phyloP scores from a whole-genome alignment of 305 asterid genomes.

The Fraxinus velutina region DNA sequence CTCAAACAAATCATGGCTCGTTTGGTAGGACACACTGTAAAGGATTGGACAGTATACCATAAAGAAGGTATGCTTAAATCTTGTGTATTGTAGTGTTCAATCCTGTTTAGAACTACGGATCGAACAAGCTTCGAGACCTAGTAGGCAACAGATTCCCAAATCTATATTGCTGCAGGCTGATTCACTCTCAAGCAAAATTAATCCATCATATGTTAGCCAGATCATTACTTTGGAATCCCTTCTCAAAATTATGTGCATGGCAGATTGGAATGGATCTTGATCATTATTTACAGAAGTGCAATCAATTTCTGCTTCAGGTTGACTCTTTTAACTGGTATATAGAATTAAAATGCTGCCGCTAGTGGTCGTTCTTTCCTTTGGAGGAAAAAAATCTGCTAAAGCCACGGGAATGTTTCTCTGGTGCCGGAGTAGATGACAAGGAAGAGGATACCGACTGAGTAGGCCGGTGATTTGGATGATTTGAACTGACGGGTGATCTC shows the following conservation, averaged over 20 bases:
- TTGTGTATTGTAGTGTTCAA: neutral
- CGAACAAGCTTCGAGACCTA: neutral
- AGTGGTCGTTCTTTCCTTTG: constrained; percentile 49
- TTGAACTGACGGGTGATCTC: constrained; percentile 56
- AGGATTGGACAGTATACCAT: neutral
- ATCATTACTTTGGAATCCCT: constrained; percentile 13
- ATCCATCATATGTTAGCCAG: neutral
- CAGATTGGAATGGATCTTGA: constrained; percentile 15
- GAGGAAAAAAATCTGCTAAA: constrained; percentile 89
- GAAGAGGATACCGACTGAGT: constrained; percentile 63
- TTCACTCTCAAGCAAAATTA: neutral
- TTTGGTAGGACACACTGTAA: neutral
- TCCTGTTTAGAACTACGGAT: neutral
- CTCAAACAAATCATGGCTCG: neutral
- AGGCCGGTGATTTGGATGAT: constrained; percentile 50
- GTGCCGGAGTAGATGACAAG: constrained; percentile 58
- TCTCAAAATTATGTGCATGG: constrained; percentile 23
- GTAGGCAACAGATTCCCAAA: neutral
- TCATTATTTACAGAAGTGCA: constrained; percentile 41
- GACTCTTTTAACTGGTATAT: constrained; percentile 8
- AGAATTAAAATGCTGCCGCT: constrained; percentile 21
- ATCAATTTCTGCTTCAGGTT: constrained; percentile 17
- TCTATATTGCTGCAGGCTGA: neutral
- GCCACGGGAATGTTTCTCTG: constrained; percentile 80
- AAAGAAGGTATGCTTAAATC: neutral